These are phyloP conservation scores for Mycena amicta DNA, from an alignment of 768 basidiomycete genomes.

Conservation along the genomic window DNA sequence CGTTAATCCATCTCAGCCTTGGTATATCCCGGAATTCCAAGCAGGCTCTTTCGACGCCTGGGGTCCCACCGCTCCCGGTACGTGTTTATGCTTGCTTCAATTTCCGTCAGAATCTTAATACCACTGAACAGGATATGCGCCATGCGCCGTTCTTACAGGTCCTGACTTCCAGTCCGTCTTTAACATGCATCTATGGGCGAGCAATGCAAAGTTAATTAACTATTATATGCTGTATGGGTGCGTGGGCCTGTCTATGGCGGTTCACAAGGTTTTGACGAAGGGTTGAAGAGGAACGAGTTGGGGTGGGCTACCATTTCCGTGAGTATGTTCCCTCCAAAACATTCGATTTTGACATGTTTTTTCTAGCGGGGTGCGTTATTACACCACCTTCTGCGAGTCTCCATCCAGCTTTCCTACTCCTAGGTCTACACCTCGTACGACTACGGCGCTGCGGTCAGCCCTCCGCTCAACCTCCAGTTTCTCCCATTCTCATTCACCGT, in stretches of 20 bases:
- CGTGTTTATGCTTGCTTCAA: background rate
- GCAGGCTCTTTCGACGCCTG: constrained; percentile 82
- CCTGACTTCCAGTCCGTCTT: constrained; percentile 79
- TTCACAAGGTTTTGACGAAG: background rate
- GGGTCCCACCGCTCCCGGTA: constrained; percentile 75
- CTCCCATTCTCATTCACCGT: background rate
- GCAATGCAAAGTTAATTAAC: constrained; percentile 79
- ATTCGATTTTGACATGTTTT: no score
- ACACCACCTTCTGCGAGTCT: no score
- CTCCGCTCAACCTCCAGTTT: no score
- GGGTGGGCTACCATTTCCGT: constrained; percentile 80
- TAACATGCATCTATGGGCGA: constrained; percentile 76
- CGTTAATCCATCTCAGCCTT: constrained; percentile 57
- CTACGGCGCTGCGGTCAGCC: constrained; percentile 65
- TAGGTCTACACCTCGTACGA: constrained; percentile 63
- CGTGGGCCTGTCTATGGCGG: no score
- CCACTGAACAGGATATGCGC: constrained; percentile 60
- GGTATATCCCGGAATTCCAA: constrained; percentile 76
- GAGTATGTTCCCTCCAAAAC: constrained; percentile 39
- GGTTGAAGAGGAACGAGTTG: constrained; percentile 75
- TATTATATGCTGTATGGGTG: constrained; percentile 88
- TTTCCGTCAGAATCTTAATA: constrained; percentile 4
- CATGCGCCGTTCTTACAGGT: constrained; percentile 69
- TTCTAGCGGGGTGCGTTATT: constrained; percentile 18
- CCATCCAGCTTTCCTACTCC: background rate